A percentile compares a stretch with the other conserved stretches of the same genome.
Conservation (phyloP, 148 eudicot genomes). For the Chenopodium album region DNA sequence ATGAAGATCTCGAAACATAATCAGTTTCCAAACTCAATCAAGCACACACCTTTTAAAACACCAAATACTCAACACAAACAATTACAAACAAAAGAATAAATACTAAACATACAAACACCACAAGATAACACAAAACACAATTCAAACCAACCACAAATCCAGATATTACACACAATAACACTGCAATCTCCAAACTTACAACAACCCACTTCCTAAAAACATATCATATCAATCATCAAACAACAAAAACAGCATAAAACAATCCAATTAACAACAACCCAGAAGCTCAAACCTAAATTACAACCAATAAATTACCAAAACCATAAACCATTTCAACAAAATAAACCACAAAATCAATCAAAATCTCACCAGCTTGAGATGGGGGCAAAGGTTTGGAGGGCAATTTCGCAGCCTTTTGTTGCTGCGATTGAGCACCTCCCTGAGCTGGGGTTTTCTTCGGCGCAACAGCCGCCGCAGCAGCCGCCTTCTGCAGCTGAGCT, state of each 20-base stretch:
- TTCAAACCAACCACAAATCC: not conserved
- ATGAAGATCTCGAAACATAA: not conserved
- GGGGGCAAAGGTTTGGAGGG: constrained; percentile 75
- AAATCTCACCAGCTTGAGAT: constrained; percentile 58
- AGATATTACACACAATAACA: not conserved
- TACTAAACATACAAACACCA: not conserved
- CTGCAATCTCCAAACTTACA: not conserved
- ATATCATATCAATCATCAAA: not conserved
- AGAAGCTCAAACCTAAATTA: not conserved
- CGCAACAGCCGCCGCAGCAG: constrained; percentile 23
- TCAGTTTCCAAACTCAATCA: not conserved
- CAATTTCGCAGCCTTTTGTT: constrained; percentile 39
- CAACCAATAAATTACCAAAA: not conserved
- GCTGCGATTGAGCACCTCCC: constrained; percentile 25
- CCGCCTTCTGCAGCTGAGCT: constrained; percentile 44
- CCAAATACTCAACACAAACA: not conserved
- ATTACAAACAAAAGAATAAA: not conserved
- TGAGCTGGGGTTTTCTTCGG: constrained; percentile 40
- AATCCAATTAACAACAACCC: not conserved
- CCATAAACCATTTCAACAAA: not conserved
- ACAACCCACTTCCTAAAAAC: not conserved
- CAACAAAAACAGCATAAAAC: not conserved
- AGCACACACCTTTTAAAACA: not conserved
- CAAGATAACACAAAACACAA: not conserved
- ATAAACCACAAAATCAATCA: not conserved